A percentile compares a stretch with the other conserved stretches of the same genome.
These are phyloP conservation scores for Umbelopsis vinacea DNA, from an alignment of 192 early-diverging fungal species.

Conservation along the genomic window DNA sequence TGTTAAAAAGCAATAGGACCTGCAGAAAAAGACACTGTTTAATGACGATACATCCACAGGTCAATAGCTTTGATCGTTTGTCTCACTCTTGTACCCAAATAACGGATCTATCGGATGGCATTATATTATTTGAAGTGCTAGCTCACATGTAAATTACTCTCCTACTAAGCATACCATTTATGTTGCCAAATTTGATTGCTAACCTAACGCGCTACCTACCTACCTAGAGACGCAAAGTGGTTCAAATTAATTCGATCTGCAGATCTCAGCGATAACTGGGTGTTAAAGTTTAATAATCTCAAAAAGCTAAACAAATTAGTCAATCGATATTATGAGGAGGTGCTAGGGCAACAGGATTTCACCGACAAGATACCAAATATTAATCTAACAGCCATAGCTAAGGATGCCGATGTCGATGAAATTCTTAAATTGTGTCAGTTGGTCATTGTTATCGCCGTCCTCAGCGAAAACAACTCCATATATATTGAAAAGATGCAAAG, in stretches of 20 bases:
- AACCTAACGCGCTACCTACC: not conserved
- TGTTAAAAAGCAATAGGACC: not conserved
- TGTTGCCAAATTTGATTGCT: not conserved
- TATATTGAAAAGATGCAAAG: conserved; percentile 91
- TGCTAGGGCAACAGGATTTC: conserved; percentile 69
- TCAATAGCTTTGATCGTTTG: conserved; percentile 68
- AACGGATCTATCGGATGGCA: conserved; percentile 81
- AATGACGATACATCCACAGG: conserved; percentile 35
- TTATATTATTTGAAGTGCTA: conserved; percentile 81
- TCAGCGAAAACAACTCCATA: conserved; percentile 82
- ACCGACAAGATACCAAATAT: conserved; percentile 60
- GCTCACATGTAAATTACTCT: conserved; percentile 78
- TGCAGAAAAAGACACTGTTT: not conserved
- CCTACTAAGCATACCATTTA: not conserved
- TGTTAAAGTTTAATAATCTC: conserved; percentile 90
- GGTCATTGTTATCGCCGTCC: conserved; percentile 89
- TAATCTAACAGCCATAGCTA: conserved; percentile 86
- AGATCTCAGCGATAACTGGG: conserved; percentile 90
- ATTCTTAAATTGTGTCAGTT: conserved; percentile 82
- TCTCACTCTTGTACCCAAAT: conserved; percentile 53
- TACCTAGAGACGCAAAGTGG: conserved; percentile 83
- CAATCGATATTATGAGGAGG: conserved; percentile 86
- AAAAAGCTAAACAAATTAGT: conserved; percentile 90
- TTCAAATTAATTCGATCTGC: conserved; percentile 77
- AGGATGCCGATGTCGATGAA: conserved; percentile 75